Conservation (phyloP, 108 stramenopile species). For the Skeletonema tropicum region DNA sequence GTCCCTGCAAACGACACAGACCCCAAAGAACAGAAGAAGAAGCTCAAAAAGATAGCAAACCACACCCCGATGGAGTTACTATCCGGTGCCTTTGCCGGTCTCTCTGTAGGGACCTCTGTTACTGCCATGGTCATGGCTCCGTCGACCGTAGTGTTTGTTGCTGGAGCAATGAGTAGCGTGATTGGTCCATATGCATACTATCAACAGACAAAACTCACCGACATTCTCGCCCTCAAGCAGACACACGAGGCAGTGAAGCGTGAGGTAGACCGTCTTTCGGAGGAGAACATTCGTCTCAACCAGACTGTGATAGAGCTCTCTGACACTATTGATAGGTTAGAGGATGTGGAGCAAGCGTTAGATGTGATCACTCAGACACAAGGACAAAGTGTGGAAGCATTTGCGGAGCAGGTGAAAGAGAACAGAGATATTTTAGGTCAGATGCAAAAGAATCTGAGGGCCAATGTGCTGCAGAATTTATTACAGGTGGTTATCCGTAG, state of each 20-base stretch:
- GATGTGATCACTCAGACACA: conserved; percentile 51
- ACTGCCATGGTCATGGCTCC: conserved; percentile 65
- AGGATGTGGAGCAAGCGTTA: conserved; percentile 46
- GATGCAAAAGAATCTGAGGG: conserved; percentile 65
- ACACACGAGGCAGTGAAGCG: conserved; percentile 54
- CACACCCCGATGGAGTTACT: conserved; percentile 64
- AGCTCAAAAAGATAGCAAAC: conserved; percentile 57
- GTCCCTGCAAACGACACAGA: background rate
- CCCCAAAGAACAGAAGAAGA: conserved; percentile 4
- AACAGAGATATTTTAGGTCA: conserved; percentile 60
- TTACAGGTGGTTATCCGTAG: conserved; percentile 64
- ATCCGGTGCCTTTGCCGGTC: conserved; percentile 49
- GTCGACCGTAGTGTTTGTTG: conserved; percentile 47
- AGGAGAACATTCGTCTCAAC: conserved; percentile 59
- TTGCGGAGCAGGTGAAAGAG: conserved; percentile 60
- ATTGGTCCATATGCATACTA: conserved; percentile 73
- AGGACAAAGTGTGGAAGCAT: conserved; percentile 44
- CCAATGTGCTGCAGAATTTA: conserved; percentile 72
- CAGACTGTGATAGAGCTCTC: conserved; percentile 63
- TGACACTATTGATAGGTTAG: conserved; percentile 43
- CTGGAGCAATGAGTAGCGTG: conserved; percentile 60
- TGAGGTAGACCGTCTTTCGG: conserved; percentile 62
- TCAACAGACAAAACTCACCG: conserved; percentile 79
- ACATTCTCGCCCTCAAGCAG: conserved; percentile 69
- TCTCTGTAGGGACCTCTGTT: conserved; percentile 55